Evolutionary conservation across 2,329 filamentous ascomycete species (phyloP), one percentile per base, ranked within the genome.

Genomic region (Trichoderma hamatum): DNA sequence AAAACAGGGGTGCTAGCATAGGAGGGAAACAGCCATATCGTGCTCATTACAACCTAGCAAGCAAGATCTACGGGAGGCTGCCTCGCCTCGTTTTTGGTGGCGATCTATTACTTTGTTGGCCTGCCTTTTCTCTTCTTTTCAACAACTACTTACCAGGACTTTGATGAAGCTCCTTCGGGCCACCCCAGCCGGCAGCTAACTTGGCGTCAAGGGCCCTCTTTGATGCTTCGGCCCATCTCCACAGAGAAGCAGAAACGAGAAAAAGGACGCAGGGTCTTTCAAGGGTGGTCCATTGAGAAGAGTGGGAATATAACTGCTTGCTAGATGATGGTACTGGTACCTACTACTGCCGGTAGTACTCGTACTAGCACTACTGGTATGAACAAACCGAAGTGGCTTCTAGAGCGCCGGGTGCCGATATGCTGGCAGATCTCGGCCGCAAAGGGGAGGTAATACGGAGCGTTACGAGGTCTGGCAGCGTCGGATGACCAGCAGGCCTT

Each of bases 381-480:
- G 46, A 49, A 49, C n/a, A 10, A 21, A 49, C n/a, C 24, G 4
- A 49, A 49, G 21, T 39, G 32, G 64, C 28, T 36, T 67, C 63
- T 46, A 59, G 39, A 19, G 64, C 28, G 26, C 39, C 43, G 7
- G 64, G 19, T 30, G 30, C 56, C 28, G 62, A 28, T 43, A 52
- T 19, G 61, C 26, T 46, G 52, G 55, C 52, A 68, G 65, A 68
- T 60, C 55, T 68, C 65, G 32, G 65, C 64, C 55, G 64, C 36
- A 67, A 67, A 54, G 30, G 65, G 55, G 56, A 68, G 55, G 56
- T 61, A 34, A 68, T 43, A 55, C 65, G 65, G 65, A 54, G 49
- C 54, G 51, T 39, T 60, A 68, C 65, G 56, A 68, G 65, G 65
- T 68, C 34, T 68, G 30, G 56, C 28, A 36, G 43, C 52, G 58